These are phyloP conservation scores for Tremella yokohamensis DNA, from an alignment of 768 basidiomycete genomes.

Conservation along the genomic window DNA sequence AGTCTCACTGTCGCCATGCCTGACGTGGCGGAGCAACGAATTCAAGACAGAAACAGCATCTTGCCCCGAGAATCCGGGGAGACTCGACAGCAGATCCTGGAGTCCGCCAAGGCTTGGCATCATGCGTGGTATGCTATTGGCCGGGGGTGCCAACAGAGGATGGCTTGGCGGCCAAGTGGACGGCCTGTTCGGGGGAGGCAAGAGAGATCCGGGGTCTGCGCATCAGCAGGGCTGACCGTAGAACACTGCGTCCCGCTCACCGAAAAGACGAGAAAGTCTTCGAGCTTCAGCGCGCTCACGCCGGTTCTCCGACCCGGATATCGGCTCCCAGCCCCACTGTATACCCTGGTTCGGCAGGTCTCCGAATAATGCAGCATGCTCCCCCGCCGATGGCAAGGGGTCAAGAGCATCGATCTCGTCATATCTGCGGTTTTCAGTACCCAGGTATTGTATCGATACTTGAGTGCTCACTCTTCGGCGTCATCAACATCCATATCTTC, in stretches of 20 bases:
- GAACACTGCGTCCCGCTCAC: no score
- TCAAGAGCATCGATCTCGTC: slow-evolving; percentile 30
- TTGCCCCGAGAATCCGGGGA: not conserved
- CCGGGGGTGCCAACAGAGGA: not conserved
- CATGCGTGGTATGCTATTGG: not conserved
- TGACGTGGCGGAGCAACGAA: not conserved
- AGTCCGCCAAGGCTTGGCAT: not conserved
- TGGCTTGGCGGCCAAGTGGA: not conserved
- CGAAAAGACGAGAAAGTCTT: no score
- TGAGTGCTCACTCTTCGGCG: slow-evolving; percentile 9
- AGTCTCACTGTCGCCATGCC: slow-evolving; percentile 56
- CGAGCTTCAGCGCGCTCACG: no score
- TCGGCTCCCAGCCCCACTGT: slow-evolving; percentile 32
- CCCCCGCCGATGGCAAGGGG: slow-evolving; percentile 7
- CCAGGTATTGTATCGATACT: slow-evolving; percentile 33
- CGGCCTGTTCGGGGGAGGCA: no score
- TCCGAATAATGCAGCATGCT: slow-evolving; percentile 4
- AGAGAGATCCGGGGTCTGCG: no score
- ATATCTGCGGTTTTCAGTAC: slow-evolving; percentile 37
- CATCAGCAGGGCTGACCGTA: no score
- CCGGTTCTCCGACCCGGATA: no score
- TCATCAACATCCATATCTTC: slow-evolving; percentile 57
- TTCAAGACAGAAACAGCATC: not conserved
- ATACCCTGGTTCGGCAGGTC: slow-evolving; percentile 10
- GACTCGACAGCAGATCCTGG: not conserved